phyloP scores from a whole-genome alignment of 2,329 filamentous ascomycete genomes.

The Aspergillus ustus region DNA sequence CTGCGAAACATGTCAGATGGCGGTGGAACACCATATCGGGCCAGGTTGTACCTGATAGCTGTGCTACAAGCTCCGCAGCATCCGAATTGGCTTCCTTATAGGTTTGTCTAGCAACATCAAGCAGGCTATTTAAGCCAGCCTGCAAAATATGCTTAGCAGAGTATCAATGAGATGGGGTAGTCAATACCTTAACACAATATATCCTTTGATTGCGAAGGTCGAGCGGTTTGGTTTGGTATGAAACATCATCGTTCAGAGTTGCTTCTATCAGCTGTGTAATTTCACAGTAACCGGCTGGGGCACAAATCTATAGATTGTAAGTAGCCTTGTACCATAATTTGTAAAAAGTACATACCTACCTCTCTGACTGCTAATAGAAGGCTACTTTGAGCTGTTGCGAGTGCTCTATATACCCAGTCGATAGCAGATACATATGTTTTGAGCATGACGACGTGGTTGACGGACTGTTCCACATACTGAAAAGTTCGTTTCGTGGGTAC shows the following conservation, averaged over 20 bases:
- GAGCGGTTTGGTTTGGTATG: constrained; percentile 76
- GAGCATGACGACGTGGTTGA: constrained; percentile 84
- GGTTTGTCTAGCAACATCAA: constrained; percentile 85
- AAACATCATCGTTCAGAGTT: constrained; percentile 80
- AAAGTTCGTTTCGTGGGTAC: constrained; percentile 69
- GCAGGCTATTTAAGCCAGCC: constrained; percentile 79
- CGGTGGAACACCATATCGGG: background rate
- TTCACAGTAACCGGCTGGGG: constrained; percentile 62
- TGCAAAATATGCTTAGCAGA: constrained; percentile 37
- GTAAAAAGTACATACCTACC: constrained; percentile 35
- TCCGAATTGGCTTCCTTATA: constrained; percentile 89
- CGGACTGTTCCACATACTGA: constrained; percentile 73
- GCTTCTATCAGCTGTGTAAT: constrained; percentile 69
- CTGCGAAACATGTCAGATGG: constrained; percentile 44
- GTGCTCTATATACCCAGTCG: constrained; percentile 67
- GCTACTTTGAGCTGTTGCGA: constrained; percentile 66
- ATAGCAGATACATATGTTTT: constrained; percentile 79
- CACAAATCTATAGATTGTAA: constrained; percentile 59
- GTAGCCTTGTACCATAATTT: background rate
- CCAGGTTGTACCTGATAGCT: constrained; percentile 59
- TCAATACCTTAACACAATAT: constrained; percentile 76
- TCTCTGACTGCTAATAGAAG: constrained; percentile 71
- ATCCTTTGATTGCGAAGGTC: constrained; percentile 88
- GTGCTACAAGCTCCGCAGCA: constrained; percentile 70
- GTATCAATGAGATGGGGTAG: constrained; percentile 4